Percentiles rank a stretch among this genome's conserved stretches.
These are phyloP conservation scores for Mortierella polycephala DNA, from an alignment of 371 early-diverging fungal species.

Conservation along the genomic window DNA sequence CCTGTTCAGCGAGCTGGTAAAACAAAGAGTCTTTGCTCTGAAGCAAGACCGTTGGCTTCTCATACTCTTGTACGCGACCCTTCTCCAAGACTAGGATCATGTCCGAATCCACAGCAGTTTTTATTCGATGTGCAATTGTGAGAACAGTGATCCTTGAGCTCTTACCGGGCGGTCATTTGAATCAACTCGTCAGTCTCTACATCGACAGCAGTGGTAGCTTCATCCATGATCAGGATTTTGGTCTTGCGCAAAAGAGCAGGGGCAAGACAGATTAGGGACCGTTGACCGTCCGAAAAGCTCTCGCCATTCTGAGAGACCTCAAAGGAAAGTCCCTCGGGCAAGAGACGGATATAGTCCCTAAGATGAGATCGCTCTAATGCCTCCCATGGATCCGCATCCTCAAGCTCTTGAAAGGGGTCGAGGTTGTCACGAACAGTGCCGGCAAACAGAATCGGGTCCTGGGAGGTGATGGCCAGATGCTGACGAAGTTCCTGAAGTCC, in stretches of 20 bases:
- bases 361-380: constrained; percentile 64
- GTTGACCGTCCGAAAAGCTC: constrained; percentile 70
- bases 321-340: constrained; percentile 59
- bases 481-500: constrained; percentile 71
- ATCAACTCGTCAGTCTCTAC: constrained; percentile 82
- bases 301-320: constrained; percentile 61
- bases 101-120: constrained; percentile 65
- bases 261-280: constrained; percentile 70
- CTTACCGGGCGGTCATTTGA: constrained; percentile 85
- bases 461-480: constrained; percentile 75
- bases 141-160: constrained; percentile 55
- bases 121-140: constrained; percentile 61
- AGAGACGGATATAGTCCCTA: constrained; percentile 55
- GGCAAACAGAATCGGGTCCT: constrained; percentile 72
- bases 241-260: constrained; percentile 64
- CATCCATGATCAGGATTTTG: constrained; percentile 67
- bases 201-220: constrained; percentile 87
- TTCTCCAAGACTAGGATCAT: constrained; percentile 66
- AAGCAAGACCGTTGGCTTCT: constrained; percentile 63
- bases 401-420: constrained; percentile 60
- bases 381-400: constrained; percentile 65
- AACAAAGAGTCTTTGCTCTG: constrained; percentile 62
- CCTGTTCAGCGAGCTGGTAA: constrained; percentile 56
- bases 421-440: constrained; percentile 73
- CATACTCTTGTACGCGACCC: constrained; percentile 68